These are phyloP conservation scores for Populus ilicifolia DNA, from an alignment of 345 rosid species.

Conservation along the genomic window DNA sequence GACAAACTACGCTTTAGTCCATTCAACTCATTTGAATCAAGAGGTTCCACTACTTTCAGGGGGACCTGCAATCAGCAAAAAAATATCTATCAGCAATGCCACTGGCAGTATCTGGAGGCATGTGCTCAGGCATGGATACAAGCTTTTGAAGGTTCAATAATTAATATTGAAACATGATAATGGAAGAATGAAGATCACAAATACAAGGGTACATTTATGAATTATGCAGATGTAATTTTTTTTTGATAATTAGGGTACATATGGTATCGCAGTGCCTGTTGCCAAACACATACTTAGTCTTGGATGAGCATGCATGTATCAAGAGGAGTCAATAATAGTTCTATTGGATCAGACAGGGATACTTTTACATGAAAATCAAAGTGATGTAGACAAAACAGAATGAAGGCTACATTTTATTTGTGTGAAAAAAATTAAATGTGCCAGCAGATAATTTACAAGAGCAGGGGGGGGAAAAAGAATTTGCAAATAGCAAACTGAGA, in stretches of 20 bases:
- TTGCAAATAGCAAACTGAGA: not conserved
- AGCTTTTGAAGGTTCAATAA: not conserved
- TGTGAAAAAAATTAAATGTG: not conserved
- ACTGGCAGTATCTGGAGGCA: not conserved
- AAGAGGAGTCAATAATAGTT: not conserved
- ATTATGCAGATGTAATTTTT: not conserved
- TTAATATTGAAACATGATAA: constrained; percentile 1
- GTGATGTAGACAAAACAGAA: not conserved
- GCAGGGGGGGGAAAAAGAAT: not conserved
- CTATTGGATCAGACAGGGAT: not conserved
- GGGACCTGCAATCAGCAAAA: constrained; percentile 53
- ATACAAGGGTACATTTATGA: not conserved
- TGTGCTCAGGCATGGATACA: not conserved
- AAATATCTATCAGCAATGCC: constrained; percentile 11
- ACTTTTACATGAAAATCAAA: not conserved
- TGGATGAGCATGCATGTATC: not conserved
- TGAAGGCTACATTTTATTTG: not conserved
- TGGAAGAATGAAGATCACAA: not conserved
- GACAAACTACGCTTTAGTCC: constrained; percentile 63
- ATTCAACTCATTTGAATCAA: constrained; percentile 42
- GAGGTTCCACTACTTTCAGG: constrained; percentile 56
- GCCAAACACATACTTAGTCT: no score
- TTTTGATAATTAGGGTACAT: not conserved
- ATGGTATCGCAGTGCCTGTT: no score
- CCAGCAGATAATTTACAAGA: not conserved